phyloP scores from a whole-genome alignment of 805 yeast genomes.

The Teunomyces funiuensis region DNA sequence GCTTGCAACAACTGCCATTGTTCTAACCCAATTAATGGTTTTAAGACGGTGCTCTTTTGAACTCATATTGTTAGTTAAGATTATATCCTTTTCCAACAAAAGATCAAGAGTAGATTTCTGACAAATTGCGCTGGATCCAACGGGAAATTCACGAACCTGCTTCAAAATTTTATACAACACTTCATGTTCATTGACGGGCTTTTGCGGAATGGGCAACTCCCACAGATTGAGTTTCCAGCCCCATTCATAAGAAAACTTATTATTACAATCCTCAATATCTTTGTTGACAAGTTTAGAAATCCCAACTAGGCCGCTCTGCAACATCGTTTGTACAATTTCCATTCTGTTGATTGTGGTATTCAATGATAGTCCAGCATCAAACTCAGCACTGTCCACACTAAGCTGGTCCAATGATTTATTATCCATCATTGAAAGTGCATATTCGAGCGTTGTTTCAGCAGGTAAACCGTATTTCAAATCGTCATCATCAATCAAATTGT shows the following conservation, averaged over 20 bases:
- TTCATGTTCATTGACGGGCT: slow-evolving; percentile 39
- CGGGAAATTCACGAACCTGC: slow-evolving; percentile 38
- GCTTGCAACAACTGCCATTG: slow-evolving; percentile 29
- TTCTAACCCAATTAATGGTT: slow-evolving; percentile 19
- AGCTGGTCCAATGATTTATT: slow-evolving; percentile 39
- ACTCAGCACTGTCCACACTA: slow-evolving; percentile 54
- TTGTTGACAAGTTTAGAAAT: slow-evolving; percentile 48
- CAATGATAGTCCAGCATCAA: slow-evolving; percentile 43
- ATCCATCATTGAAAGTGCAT: slow-evolving; percentile 46
- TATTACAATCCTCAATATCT: slow-evolving; percentile 6
- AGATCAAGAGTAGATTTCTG: slow-evolving; percentile 19
- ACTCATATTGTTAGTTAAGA: slow-evolving; percentile 11
- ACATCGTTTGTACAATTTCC: slow-evolving; percentile 37
- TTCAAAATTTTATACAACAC: slow-evolving; percentile 55
- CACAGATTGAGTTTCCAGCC: slow-evolving; percentile 77
- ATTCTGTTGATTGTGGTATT: slow-evolving; percentile 9
- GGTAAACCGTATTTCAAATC: slow-evolving; percentile 72
- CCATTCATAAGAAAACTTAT: slow-evolving; percentile 49
- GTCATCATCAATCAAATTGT: slow-evolving; percentile 54
- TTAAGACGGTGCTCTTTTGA: slow-evolving; percentile 16
- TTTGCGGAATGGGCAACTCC: slow-evolving; percentile 59
- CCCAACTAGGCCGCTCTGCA: slow-evolving; percentile 56
- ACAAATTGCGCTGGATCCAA: slow-evolving; percentile 14
- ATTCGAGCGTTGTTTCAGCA: slow-evolving; percentile 50
- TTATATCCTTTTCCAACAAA: slow-evolving; percentile 12